Percentiles rank a stretch among this genome's conserved stretches.
Evolutionary conservation across 371 early-diverging fungal genomes (phyloP).

Genomic region (Capillidium heterosporum): DNA sequence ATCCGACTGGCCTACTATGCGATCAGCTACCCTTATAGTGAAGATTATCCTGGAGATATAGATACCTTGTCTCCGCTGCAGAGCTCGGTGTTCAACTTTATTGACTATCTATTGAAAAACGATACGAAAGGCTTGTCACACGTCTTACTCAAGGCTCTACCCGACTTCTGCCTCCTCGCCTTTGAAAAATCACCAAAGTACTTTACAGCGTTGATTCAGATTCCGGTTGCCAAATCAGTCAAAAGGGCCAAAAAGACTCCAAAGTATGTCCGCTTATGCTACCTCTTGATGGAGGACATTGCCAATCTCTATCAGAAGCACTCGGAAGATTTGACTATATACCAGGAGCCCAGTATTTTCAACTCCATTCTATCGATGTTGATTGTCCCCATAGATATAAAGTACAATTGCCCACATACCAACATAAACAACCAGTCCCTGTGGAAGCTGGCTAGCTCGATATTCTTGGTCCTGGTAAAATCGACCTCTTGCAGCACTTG

Average conservation of each 20-base stretch:
- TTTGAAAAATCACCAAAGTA: neutral
- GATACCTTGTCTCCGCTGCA: conserved; percentile 1
- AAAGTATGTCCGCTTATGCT: conserved; percentile 17
- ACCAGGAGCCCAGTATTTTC: conserved; percentile 39
- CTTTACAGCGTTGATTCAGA: too few species aligned
- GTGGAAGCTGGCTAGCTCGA: conserved; percentile 34
- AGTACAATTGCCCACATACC: conserved; percentile 18
- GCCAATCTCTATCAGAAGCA: conserved; percentile 33
- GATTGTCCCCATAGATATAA: neutral
- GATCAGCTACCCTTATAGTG: neutral
- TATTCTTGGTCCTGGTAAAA: conserved; percentile 15
- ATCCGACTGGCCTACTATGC: neutral
- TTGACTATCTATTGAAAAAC: conserved; percentile 32
- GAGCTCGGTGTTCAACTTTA: conserved; percentile 24
- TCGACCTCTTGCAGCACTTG: too few species aligned
- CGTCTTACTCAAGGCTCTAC: neutral
- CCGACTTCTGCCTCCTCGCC: neutral
- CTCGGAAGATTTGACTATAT: conserved; percentile 24
- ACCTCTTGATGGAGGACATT: conserved; percentile 33
- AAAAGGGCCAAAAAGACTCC: neutral
- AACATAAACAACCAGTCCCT: conserved; percentile 32
- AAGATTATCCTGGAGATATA: neutral
- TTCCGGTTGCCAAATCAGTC: too few species aligned
- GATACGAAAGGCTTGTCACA: conserved; percentile 20
- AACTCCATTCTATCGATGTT: conserved; percentile 33